phyloP scores from a whole-genome alignment of 2,329 filamentous ascomycete genomes.

The Aspergillus carbonarius region DNA sequence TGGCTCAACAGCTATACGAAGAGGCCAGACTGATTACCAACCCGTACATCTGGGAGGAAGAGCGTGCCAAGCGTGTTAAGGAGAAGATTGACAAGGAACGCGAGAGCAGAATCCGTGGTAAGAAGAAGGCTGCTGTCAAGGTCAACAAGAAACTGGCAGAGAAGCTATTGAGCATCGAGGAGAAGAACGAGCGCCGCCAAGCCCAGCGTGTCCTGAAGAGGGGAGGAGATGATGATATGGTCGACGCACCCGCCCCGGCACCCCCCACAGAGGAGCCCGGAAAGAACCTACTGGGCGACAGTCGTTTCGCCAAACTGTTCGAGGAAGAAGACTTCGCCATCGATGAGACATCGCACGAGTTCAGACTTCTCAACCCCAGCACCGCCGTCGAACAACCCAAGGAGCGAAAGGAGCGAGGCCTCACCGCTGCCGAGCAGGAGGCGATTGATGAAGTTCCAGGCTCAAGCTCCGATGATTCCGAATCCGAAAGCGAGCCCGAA shows the following conservation, averaged over 20 bases:
- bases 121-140: constrained; percentile 86
- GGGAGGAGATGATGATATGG: constrained; percentile 54
- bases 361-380: constrained; percentile 84
- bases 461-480: constrained; percentile 41
- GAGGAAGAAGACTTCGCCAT: constrained; percentile 91
- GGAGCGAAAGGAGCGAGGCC: constrained; percentile 45
- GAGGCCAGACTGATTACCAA: constrained; percentile 91
- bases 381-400: constrained; percentile 51
- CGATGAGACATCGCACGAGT: constrained; percentile 85
- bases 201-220: constrained; percentile 52
- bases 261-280: constrained; percentile 33
- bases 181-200: constrained; percentile 51
- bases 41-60: constrained; percentile 90
- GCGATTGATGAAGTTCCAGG: constrained; percentile 52
- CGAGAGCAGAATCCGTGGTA: constrained; percentile 88
- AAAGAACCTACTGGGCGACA: constrained; percentile 73
- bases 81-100: constrained; percentile 96
- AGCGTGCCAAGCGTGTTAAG: constrained; percentile 84
- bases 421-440: constrained; percentile 65
- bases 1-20: constrained; percentile 91
- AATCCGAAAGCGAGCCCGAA: constrained; percentile 33
- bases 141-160: constrained; percentile 75
- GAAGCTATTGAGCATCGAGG: constrained; percentile 59
- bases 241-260: constrained; percentile 27
- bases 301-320: constrained; percentile 85